Base-by-base conservation (phyloP, 306 rosid genomes). In the Canavalia ensiformis region DNA sequence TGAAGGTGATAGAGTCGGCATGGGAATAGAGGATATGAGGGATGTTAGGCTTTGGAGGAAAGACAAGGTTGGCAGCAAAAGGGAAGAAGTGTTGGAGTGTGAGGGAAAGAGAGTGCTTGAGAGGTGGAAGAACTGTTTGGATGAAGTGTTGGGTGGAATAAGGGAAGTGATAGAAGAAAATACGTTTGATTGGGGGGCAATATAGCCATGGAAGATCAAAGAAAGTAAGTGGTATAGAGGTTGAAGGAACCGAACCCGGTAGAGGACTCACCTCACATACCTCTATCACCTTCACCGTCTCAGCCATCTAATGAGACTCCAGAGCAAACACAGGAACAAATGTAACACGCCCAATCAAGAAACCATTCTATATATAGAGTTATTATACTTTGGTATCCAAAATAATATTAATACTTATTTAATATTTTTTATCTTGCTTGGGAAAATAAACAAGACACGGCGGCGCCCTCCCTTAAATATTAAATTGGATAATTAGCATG, bases 61-160 rank as follows among this genome's bases (percentile, higher is more conserved):
- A 70, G 1, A 62, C n/a, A 1, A 64, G 11, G 8, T 63, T 73
- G 31, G 84, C 13, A 33, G 75, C 11, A 41, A 52, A 54, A n/a
- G 82, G 75, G 47, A 67, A 66, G 56, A 78, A 78, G 68, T 67
- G 75, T 67, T 54, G 74, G 30, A 81, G 75, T 64, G 84, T 41
- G 42, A 74, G 62, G 7, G 80, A 74, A 65, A 82, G 85, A 54
- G 81, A 74, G 13, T 46, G 8, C n/a, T 56, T 82, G 12, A 82
- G 81, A 82, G 2, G 30, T 0, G 81, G 71, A 29, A 82, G 46
- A 2, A 39, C 4, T 0, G 68, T 45, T 82, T 82, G 85, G 8
- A 75, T 1, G 71, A 82, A 82, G 28, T 82, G 71, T 1, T 66
- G 68, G 0, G 54, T 18, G n/a, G 81, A 12, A 35, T 74, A 2